Percentiles rank a stretch among this genome's conserved stretches.
phyloP scores from a whole-genome alignment of 2,329 filamentous ascomycete genomes.

The Penicillium sp. region DNA sequence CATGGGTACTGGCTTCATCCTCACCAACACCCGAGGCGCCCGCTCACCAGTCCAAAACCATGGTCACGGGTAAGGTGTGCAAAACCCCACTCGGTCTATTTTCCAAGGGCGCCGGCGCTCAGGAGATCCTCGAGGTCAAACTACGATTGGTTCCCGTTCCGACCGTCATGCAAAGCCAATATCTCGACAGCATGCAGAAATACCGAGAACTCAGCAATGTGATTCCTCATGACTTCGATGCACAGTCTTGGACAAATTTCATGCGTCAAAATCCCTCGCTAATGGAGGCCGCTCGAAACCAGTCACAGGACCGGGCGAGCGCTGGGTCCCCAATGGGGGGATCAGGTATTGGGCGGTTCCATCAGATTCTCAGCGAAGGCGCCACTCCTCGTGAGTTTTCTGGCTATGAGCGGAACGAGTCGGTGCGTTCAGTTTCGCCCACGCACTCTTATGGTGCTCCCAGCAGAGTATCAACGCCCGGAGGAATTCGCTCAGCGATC shows the following conservation, averaged over 20 bases:
- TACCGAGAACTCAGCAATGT: constrained; percentile 59
- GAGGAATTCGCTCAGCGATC: constrained; percentile 24
- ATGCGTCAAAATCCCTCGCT: constrained; percentile 66
- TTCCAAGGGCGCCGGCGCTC: constrained; percentile 62
- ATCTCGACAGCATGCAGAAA: constrained; percentile 60
- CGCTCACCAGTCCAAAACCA: constrained; percentile 61
- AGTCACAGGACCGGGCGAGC: constrained; percentile 24
- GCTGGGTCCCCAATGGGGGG: constrained; percentile 38
- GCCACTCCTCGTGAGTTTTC: constrained; percentile 44
- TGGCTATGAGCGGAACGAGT: constrained; percentile 28
- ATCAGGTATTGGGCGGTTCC: constrained; percentile 46
- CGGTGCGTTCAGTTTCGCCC: constrained; percentile 39
- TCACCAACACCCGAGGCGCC: constrained; percentile 56
- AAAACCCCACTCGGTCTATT: constrained; percentile 84
- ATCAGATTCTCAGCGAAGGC: constrained; percentile 46
- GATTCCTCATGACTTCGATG: constrained; percentile 63
- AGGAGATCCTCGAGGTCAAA: constrained; percentile 90
- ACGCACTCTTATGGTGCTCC: constrained; percentile 35
- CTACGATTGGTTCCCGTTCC: constrained; percentile 79
- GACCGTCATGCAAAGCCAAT: constrained; percentile 61
- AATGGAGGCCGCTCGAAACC: constrained; percentile 26
- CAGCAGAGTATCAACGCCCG: constrained; percentile 42
- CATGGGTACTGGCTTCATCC: constrained; percentile 69
- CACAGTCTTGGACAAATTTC: constrained; percentile 75
- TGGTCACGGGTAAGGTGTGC: constrained; percentile 84